Conservation (phyloP, 352 stramenopile genomes). For the Elongisporangium undulatum region DNA sequence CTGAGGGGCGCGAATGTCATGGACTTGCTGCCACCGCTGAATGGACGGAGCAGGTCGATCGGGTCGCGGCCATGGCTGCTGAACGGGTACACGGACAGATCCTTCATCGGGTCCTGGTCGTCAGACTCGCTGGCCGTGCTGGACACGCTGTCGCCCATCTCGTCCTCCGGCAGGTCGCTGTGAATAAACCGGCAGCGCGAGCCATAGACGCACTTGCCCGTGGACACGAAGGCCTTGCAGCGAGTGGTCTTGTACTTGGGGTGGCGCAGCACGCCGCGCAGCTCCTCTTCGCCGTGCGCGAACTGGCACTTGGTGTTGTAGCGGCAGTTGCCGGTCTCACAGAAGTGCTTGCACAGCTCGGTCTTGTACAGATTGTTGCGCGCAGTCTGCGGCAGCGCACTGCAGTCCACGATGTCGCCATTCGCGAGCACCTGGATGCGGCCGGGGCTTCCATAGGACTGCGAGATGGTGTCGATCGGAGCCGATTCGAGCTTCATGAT, state of each 20-base stretch:
- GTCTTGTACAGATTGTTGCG: conserved; percentile 91
- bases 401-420: conserved; percentile 83
- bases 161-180: conserved; percentile 36
- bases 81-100: conserved; percentile 70
- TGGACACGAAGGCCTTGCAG: conserved; percentile 85
- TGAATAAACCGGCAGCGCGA: conserved; percentile 88
- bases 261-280: conserved; percentile 82
- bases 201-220: conserved; percentile 86
- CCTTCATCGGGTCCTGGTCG: conserved; percentile 49
- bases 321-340: conserved; percentile 79
- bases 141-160: conserved; percentile 32
- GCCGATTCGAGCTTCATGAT: conserved; percentile 1
- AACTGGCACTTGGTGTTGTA: conserved; percentile 90
- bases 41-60: conserved; percentile 60
- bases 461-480: conserved; percentile 14
- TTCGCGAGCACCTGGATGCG: conserved; percentile 82
- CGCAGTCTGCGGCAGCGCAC: conserved; percentile 61
- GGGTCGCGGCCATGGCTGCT: conserved; percentile 38
- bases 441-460: conserved; percentile 39
- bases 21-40: conserved; percentile 55
- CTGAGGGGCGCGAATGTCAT: conserved; percentile 56
- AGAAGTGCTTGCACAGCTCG: conserved; percentile 89
- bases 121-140: conserved; percentile 68
- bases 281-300: conserved; percentile 80
- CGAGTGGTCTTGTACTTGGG: conserved; percentile 91